Evolutionary conservation across 192 early-diverging fungal species (phyloP), one percentile per base, ranked within the genome.

Genomic region (Mortierella hygrophila): DNA sequence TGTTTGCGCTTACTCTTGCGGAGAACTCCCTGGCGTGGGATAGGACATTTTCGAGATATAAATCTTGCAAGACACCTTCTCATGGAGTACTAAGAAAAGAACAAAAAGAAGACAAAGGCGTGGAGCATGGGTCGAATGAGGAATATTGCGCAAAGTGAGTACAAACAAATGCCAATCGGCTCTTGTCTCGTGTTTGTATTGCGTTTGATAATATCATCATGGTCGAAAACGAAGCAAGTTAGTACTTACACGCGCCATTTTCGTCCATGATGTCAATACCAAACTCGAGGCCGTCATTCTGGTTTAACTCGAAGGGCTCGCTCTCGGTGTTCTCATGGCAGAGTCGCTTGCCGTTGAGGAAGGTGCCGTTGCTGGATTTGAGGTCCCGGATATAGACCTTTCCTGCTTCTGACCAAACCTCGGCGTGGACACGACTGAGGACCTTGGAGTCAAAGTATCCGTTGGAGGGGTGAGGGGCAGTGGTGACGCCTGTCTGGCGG

Each of bases 371-470:
- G 76, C 92, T 93, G 4, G 94, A 95, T 77, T 93, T 93, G 26
- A 94, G 89, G 81, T 97, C 96, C 40, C 93, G 91, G 65, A 96
- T 93, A 78, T 76, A 94, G 4, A 94, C 90, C 84, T 92, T 92
- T 32, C 90, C 90, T n/a, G 88, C 78, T 9, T 94, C 92, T 76
- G 82, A 84, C 93, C 92, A 95, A 20, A 97, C 84, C 68, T 96
- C 94, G 35, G 95, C 96, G 82, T 97, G 96, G 38, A 88, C 89
- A 37, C 96, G 88, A 42, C 92, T 93, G 29, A 97, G 84, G 10
- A 97, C 96, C 83, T 96, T 97, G 60, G 94, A 93, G 81, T 97
- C 95, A 90, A 96, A 97, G 68, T 94, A 93, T 0, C 95, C 96
- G 85, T 97, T 97, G 38, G 74, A 80, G 7, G 92, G 81, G 41